Evolutionary conservation across 441 rosid species (phyloP).

Genomic region (Syzygium malaccense): DNA sequence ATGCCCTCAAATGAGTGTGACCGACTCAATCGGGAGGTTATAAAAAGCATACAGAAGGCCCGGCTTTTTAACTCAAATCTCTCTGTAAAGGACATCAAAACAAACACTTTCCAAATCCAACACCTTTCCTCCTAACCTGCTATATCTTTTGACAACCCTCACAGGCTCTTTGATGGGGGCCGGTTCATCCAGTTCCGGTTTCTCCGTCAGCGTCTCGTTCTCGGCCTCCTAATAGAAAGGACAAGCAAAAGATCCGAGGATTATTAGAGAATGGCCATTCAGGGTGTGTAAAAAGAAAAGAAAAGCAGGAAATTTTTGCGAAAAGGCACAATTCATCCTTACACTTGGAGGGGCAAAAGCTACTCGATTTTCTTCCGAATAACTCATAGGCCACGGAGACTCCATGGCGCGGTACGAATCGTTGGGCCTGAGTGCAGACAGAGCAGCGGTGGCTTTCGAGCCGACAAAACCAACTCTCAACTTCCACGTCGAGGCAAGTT

Average conservation of each 20-base stretch:
- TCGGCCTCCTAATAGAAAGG: no score
- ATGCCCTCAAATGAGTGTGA: neutral
- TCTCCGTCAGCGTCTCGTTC: no score
- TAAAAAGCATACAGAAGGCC: neutral
- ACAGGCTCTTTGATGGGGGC: neutral
- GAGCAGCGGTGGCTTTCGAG: neutral
- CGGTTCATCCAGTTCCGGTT: no score
- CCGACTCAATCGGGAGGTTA: neutral
- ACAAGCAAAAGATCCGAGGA: no score
- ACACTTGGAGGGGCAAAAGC: neutral
- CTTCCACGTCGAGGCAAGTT: neutral
- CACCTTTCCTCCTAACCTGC: slow-evolving; percentile 15
- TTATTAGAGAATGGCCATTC: no score
- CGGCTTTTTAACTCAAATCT: neutral
- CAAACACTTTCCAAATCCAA: neutral
- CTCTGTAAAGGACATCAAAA: neutral
- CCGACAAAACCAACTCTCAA: neutral
- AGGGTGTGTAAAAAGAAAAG: no score
- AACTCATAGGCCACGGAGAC: neutral
- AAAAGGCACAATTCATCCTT: no score
- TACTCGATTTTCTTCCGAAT: neutral
- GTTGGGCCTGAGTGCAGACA: neutral
- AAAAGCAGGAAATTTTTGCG: no score
- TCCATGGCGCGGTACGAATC: neutral
- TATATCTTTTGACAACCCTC: slow-evolving; percentile 9